Conservation (phyloP, 345 rosid species). For the Populus pruinosa region DNA sequence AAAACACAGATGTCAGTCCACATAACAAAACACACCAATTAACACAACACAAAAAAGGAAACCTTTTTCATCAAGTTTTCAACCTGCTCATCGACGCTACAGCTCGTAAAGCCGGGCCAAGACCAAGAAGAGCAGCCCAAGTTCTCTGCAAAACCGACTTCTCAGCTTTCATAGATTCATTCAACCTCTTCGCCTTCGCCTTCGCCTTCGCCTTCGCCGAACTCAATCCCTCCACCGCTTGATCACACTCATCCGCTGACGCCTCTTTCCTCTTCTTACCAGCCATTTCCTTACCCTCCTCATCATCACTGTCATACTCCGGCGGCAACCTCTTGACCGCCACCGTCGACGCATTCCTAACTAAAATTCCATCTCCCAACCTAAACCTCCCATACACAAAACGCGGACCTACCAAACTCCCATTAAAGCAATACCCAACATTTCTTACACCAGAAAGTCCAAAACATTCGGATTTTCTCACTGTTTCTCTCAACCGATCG, state of each 20-base stretch:
- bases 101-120: constrained; percentile 90
- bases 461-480: background rate
- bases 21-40: constrained; percentile 5
- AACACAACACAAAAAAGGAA: too few species aligned
- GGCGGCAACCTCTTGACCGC: constrained; percentile 54
- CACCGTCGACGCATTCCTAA: constrained; percentile 56
- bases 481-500: background rate
- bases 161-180: constrained; percentile 55
- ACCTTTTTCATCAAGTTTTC: constrained; percentile 12
- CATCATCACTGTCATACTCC: constrained; percentile 52
- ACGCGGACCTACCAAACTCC: constrained; percentile 17
- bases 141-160: constrained; percentile 50
- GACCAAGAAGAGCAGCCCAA: constrained; percentile 61
- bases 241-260: constrained; percentile 92
- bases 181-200: constrained; percentile 62
- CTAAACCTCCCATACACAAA: constrained; percentile 28
- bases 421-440: constrained; percentile 24
- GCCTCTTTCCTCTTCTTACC: constrained; percentile 68
- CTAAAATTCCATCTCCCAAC: constrained; percentile 19
- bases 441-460: constrained; percentile 22
- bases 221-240: constrained; percentile 86
- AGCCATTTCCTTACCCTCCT: constrained; percentile 39
- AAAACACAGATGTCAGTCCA: constrained; percentile 15
- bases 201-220: constrained; percentile 71
- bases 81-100: constrained; percentile 97